phyloP scores from a whole-genome alignment of 306 rosid genomes.

The Cicer judaicum region DNA sequence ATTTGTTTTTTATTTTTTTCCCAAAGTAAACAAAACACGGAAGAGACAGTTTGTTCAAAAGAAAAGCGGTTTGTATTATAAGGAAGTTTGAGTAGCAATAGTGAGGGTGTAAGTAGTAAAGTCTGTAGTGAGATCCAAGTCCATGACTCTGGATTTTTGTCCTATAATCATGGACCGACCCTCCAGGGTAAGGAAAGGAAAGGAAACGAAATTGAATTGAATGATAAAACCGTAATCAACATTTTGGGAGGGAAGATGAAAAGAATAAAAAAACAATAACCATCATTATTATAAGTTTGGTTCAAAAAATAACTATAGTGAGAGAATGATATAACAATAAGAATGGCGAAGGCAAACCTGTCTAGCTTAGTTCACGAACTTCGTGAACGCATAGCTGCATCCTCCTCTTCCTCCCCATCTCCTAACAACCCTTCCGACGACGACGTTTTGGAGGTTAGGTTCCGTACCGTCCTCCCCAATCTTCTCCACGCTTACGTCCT shows the following conservation, averaged over 20 bases:
- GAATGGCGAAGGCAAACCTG: constrained; percentile 69
- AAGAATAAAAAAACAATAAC: background rate
- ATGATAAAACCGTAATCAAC: background rate
- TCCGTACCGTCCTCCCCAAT: constrained; percentile 86
- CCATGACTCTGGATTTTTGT: background rate
- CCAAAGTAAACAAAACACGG: no score
- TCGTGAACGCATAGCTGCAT: constrained; percentile 76
- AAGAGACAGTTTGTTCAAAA: no score
- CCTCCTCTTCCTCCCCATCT: constrained; percentile 64
- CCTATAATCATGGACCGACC: background rate
- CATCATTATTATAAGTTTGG: background rate
- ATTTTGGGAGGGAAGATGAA: constrained; percentile 32
- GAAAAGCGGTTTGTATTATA: no score
- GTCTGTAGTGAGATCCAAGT: background rate
- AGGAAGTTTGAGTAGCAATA: background rate
- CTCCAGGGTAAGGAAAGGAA: no score
- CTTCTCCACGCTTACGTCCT: constrained; percentile 71
- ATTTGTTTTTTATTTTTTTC: no score
- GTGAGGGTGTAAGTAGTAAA: background rate
- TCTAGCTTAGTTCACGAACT: constrained; percentile 80
- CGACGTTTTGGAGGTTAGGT: constrained; percentile 68
- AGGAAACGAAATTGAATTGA: background rate
- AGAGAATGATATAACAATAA: background rate
- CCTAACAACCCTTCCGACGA: constrained; percentile 49
- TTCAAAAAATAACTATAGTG: background rate